Conservation (phyloP, 75 land plant genomes). For the Cunninghamia lanceolata region DNA sequence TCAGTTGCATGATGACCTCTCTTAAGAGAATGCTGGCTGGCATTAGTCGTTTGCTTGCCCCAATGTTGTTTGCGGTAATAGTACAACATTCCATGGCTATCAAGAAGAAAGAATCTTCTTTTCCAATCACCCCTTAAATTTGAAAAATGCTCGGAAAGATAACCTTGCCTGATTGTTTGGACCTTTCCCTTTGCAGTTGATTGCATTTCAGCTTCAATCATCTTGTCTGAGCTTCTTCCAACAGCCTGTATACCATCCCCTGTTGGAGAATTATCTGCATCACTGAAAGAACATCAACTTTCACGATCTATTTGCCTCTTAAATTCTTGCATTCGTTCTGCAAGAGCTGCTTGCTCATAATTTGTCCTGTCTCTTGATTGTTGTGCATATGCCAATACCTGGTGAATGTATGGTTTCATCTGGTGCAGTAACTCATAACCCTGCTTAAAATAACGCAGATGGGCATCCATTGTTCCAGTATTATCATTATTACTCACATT, state of each 20-base stretch:
- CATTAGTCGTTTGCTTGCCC: constrained; percentile 67
- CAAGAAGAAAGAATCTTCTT: constrained; percentile 96
- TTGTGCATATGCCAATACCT: constrained; percentile 97
- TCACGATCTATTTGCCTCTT: constrained; percentile 91
- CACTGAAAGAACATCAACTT: constrained; percentile 68
- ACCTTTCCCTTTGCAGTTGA: constrained; percentile 94
- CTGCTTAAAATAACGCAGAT: no score
- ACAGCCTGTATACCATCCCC: constrained; percentile 97
- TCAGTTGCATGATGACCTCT: no score
- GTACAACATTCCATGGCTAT: constrained; percentile 95
- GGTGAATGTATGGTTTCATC: no score
- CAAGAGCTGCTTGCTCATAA: constrained; percentile 96
- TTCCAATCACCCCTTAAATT: constrained; percentile 99
- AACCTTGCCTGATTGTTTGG: constrained; percentile 95
- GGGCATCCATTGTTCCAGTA: no score
- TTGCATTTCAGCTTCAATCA: constrained; percentile 98
- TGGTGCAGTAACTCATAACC: no score
- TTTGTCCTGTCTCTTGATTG: constrained; percentile 96
- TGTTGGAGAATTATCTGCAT: constrained; percentile 62
- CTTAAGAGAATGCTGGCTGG: constrained; percentile 20
- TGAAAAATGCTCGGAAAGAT: constrained; percentile 92
- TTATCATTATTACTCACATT: no score
- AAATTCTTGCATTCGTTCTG: constrained; percentile 96
- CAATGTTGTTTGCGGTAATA: constrained; percentile 90
- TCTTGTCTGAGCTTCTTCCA: constrained; percentile 96